phyloP scores from a whole-genome alignment of 2,329 filamentous ascomycete genomes.

The Trichoderma harzianum region DNA sequence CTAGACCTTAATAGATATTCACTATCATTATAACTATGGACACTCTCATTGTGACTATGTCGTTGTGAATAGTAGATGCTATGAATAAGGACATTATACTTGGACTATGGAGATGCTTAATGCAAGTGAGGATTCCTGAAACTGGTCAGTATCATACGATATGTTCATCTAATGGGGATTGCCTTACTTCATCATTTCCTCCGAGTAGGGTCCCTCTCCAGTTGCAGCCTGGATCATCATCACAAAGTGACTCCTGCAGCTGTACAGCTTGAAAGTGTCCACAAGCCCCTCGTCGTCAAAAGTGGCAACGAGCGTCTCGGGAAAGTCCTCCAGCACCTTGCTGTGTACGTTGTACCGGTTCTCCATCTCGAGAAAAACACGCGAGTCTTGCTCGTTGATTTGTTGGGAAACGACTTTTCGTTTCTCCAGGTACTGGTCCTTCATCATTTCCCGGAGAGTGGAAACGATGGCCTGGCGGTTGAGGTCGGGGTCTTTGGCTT shows the following conservation, averaged over 20 bases:
- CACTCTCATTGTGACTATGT: neutral
- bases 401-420: neutral
- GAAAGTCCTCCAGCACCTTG: neutral
- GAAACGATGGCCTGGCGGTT: neutral
- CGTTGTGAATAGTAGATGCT: neutral
- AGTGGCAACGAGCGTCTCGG: slow-evolving; percentile 7
- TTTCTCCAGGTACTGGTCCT: neutral
- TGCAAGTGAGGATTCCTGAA: neutral
- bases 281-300: slow-evolving; percentile 3
- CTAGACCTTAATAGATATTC: slow-evolving; percentile 11
- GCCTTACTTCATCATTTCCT: neutral
- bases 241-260: neutral
- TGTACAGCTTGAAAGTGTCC: neutral
- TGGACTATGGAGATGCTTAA: neutral
- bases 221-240: neutral
- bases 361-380: neutral
- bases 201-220: neutral
- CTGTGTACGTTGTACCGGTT: neutral
- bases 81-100: no score
- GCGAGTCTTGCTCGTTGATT: neutral
- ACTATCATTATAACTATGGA: neutral
- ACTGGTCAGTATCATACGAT: neutral
- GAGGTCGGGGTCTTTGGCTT: neutral
- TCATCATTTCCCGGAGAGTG: neutral
- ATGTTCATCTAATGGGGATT: neutral